Percentiles rank a stretch among this genome's conserved stretches.
Conservation (phyloP, 164 flowering plant genomes). For the Berberis thunbergii region DNA sequence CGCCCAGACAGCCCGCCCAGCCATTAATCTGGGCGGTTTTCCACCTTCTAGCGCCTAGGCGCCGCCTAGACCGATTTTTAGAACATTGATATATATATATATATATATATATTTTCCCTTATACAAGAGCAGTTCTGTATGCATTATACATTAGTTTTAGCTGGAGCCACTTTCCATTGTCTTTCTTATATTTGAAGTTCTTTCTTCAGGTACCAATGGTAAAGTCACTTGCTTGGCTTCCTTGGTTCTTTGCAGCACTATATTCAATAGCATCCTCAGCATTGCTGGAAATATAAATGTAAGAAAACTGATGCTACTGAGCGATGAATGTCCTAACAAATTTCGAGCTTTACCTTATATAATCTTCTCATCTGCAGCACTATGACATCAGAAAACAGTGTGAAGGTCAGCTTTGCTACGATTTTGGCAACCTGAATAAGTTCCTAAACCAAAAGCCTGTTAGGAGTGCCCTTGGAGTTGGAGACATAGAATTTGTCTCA, state of each 20-base stretch:
- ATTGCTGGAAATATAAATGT: conserved; percentile 49
- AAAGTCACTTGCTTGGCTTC: conserved; percentile 37
- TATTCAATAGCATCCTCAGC: conserved; percentile 40
- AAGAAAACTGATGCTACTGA: conserved; percentile 14
- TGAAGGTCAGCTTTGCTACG: conserved; percentile 58
- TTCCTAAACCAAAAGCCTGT: conserved; percentile 48
- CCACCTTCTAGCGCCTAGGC: no score
- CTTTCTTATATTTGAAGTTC: not conserved
- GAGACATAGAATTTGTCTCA: conserved; percentile 61
- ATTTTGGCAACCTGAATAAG: conserved; percentile 63
- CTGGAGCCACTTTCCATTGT: not conserved
- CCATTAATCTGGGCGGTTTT: no score
- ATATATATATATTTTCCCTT: no score
- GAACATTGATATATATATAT: no score
- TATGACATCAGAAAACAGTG: conserved; percentile 79
- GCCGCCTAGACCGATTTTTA: no score
- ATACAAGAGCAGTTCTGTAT: no score
- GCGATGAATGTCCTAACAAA: no score
- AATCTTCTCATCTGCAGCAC: conserved; percentile 37
- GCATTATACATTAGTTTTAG: not conserved
- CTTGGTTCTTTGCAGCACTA: conserved; percentile 31
- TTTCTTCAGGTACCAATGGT: conserved; percentile 34
- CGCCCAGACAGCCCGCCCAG: no score
- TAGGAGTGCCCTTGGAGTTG: conserved; percentile 59
- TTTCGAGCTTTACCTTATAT: not conserved